A percentile compares a stretch with the other conserved stretches of the same genome.
phyloP scores from a whole-genome alignment of 257 asterid genomes.

The Sherardia arvensis region DNA sequence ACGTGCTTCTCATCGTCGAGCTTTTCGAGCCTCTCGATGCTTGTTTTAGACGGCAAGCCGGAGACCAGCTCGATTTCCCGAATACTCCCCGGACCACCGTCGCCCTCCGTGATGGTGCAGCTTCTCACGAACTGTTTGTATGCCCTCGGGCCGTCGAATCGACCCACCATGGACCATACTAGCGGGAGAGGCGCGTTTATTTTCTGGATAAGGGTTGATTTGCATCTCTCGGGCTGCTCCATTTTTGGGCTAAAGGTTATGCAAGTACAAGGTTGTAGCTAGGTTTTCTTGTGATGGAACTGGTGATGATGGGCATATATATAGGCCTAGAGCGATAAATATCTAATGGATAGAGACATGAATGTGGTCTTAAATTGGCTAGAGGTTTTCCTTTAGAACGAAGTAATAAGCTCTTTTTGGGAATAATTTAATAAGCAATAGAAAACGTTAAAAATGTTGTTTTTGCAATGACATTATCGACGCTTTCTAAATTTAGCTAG shows the following conservation, averaged over 20 bases:
- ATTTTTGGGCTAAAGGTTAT: conserved; percentile 10
- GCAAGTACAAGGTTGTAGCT: not conserved
- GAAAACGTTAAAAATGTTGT: not conserved
- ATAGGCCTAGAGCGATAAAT: not conserved
- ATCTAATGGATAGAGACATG: not conserved
- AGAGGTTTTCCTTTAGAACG: not conserved
- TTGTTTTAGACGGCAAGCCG: conserved; percentile 39
- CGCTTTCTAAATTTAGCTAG: not conserved
- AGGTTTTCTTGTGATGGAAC: not conserved
- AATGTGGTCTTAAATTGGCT: not conserved
- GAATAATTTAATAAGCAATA: not conserved
- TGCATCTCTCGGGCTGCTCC: conserved; percentile 20
- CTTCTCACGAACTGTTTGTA: conserved; percentile 34
- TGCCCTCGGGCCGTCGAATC: conserved; percentile 35
- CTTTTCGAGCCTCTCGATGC: conserved; percentile 44
- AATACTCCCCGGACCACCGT: conserved; percentile 35
- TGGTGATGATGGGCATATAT: not conserved
- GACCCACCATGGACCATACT: conserved; percentile 39
- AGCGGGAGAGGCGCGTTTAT: conserved; percentile 40
- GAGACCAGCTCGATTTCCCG: conserved; percentile 37
- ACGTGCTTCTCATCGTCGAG: conserved; percentile 49
- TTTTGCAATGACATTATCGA: not conserved
- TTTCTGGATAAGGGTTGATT: conserved; percentile 24
- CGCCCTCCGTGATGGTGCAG: conserved; percentile 30
- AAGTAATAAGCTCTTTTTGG: not conserved